Percentiles rank a stretch among this genome's conserved stretches.
phyloP scores from a whole-genome alignment of 208 protist species.

The Leishmania aethiopica region DNA sequence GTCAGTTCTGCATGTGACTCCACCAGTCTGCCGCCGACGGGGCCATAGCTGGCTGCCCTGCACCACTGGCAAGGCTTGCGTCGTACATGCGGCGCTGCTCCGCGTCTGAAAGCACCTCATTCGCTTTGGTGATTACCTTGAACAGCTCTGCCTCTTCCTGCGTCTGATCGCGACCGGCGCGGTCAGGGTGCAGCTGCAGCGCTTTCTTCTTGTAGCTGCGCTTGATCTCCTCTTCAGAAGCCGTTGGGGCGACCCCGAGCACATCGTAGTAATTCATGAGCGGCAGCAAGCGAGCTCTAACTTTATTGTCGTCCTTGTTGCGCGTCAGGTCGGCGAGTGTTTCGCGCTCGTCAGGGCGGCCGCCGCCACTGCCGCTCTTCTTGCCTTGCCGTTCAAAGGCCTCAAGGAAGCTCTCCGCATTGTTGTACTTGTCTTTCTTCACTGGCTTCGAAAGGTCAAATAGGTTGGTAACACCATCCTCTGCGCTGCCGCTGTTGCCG shows the following conservation, averaged over 20 bases:
- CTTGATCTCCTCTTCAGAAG: conserved; percentile 72
- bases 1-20: conserved; percentile 37
- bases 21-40: conserved; percentile 41
- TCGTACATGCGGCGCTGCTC: conserved; percentile 73
- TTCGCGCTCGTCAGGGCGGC: conserved; percentile 18
- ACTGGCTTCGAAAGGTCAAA: conserved; percentile 71
- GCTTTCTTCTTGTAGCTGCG: conserved; percentile 85
- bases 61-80: conserved; percentile 27
- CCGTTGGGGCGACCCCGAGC: conserved; percentile 72
- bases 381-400: conserved; percentile 72
- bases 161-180: conserved; percentile 59
- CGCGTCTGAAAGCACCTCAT: conserved; percentile 80
- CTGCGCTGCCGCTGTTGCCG: conserved; percentile 4
- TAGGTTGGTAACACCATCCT: conserved; percentile 40
- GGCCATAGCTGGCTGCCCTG: conserved; percentile 1
- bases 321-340: conserved; percentile 59
- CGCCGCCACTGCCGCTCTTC: conserved; percentile 11
- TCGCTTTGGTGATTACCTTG: conserved; percentile 89
- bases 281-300: conserved; percentile 72
- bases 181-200: conserved; percentile 88
- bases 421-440: conserved; percentile 47
- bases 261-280: conserved; percentile 94
- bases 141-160: conserved; percentile 88
- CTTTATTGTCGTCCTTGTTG: conserved; percentile 76
- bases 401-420: conserved; percentile 64